These are phyloP conservation scores for Astrephomene gubernaculifera DNA, from an alignment of 139 green algal genomes.

Conservation along the genomic window DNA sequence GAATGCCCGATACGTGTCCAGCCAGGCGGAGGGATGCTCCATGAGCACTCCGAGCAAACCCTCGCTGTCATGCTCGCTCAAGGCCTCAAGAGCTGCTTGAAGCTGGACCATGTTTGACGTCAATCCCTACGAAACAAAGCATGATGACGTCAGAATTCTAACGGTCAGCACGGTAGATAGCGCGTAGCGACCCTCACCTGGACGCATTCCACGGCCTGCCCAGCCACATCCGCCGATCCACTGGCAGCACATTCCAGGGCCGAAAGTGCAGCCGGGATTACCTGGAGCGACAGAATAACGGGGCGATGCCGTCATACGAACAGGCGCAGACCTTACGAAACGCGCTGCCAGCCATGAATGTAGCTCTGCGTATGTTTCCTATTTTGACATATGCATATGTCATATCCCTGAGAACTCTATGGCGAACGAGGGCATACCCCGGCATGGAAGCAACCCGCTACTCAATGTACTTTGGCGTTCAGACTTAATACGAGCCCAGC, in stretches of 20 bases:
- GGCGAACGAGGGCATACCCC: too few relatives aligned
- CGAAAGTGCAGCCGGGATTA: background rate
- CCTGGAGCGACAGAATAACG: background rate
- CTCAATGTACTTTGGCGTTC: background rate
- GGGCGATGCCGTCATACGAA: background rate
- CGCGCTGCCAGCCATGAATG: too few relatives aligned
- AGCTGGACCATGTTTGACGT: background rate
- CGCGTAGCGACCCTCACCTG: background rate
- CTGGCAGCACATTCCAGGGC: background rate
- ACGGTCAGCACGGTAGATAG: background rate
- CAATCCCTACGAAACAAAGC: background rate
- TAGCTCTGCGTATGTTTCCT: too few relatives aligned
- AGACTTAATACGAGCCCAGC: background rate
- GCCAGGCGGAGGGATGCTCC: constrained; percentile 19
- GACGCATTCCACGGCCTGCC: background rate
- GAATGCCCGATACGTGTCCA: constrained; percentile 26
- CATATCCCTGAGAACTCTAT: too few relatives aligned
- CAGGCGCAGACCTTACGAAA: too few relatives aligned
- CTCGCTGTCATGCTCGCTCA: background rate
- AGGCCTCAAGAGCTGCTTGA: background rate
- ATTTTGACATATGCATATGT: too few relatives aligned
- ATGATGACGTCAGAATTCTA: background rate
- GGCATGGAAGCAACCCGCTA: too few relatives aligned
- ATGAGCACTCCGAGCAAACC: constrained; percentile 17
- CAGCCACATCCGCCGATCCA: background rate